Evolutionary conservation across 768 basidiomycete genomes (phyloP).

Genomic region (Hypholoma fasciculare): DNA sequence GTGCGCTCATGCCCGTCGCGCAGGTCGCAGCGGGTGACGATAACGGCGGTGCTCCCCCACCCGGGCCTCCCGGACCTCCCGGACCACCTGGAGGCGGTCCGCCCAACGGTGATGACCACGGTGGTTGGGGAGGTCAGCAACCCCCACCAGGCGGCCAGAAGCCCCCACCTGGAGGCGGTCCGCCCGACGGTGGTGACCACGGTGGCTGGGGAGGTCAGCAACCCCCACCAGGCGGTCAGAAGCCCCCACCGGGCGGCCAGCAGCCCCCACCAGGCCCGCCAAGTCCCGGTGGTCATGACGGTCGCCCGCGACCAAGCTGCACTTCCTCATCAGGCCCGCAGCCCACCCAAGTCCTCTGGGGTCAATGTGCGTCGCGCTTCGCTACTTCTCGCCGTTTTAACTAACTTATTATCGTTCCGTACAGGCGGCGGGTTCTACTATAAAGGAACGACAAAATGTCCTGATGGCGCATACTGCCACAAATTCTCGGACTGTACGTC

Average conservation of each 20-base stretch:
- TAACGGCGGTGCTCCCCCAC: neutral
- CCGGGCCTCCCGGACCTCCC: constrained; percentile 2
- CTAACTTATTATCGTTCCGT: neutral
- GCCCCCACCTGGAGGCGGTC: neutral
- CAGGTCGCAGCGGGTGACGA: constrained; percentile 10
- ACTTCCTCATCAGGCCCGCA: constrained; percentile 1
- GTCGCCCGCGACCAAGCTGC: neutral
- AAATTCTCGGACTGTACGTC: constrained; percentile 24
- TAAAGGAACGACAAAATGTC: constrained; percentile 20
- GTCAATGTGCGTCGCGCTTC: constrained; percentile 17
- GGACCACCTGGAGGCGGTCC: neutral
- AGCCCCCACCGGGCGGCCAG: neutral
- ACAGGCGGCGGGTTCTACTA: constrained; percentile 25
- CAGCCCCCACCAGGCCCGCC: neutral
- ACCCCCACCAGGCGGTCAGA: neutral
- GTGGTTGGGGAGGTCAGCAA: neutral
- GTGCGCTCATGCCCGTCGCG: constrained; percentile 7
- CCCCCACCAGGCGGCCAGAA: neutral
- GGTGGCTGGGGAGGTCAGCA: neutral
- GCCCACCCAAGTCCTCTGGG: constrained; percentile 21
- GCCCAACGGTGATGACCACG: neutral
- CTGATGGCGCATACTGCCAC: constrained; percentile 20
- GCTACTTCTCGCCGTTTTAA: neutral
- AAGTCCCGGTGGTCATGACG: neutral
- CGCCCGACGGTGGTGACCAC: neutral